Base-by-base conservation (phyloP, 805 yeast species). In the Ogataea allantospora region DNA sequence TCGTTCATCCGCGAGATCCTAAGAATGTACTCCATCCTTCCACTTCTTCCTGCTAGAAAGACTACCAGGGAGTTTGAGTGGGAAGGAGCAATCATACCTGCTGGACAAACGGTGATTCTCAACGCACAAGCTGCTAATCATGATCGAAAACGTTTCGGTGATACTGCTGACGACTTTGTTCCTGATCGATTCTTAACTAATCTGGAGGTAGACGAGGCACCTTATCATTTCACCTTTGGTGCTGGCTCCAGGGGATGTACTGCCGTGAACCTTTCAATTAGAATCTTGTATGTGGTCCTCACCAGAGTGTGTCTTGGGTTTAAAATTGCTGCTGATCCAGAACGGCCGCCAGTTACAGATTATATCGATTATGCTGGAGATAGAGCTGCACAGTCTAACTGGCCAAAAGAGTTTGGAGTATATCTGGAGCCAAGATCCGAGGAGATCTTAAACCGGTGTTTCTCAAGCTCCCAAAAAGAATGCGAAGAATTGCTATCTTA, bases 91-190 rank as follows among this genome's bases (percentile, higher is more conserved):
- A 29, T 15, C 2, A 36, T 51, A 18, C 53, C 53, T 12, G 41
- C 40, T 26, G 56, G 54, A 5, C 35, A 35, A 15, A 48, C 53
- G 2, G 54, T 50, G 20, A 50, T 50, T 18, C 32, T 51, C 18
- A 50, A 51, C 29, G 54, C 56, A 12, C 54, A 51, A 24, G 54
- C 54, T 4, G 50, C 53, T 4, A 48, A 50, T 22, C 56, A 51
- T 28, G 56, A 48, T 30, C 32, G 23, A 17, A 10, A 17, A 1
- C 50, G 39, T 15, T 51, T 44, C 37, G 54, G 54, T 13, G 18
- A 26, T 6, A 38, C 48, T 6, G 54, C 32, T 7, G 45, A 51
- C 21, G 40, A 46, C n/a, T 51, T 51, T 29, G 27, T 29, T 19
- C 53, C 54, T 3, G 56, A 47, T 14, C 33, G 54, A 33, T 51